These are phyloP conservation scores for Eremomyces bilateralis DNA, from an alignment of 495 filamentous ascomycete species.

Conservation along the genomic window DNA sequence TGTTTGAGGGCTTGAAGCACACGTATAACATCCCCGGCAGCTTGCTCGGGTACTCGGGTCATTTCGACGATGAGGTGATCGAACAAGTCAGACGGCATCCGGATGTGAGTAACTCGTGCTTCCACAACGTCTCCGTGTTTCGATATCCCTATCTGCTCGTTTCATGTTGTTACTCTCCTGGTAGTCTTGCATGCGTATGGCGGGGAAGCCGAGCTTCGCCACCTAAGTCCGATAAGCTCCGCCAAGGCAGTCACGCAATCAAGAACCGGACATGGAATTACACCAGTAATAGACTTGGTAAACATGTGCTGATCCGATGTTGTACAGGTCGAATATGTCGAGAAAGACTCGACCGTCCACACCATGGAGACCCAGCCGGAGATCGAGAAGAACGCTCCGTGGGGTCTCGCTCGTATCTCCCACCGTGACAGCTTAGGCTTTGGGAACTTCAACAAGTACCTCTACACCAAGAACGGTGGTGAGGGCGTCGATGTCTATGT, in stretches of 20 bases:
- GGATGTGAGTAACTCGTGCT: constrained; percentile 53
- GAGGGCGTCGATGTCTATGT: constrained; percentile 98
- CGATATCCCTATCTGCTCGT: too few species aligned
- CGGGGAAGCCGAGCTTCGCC: too few species aligned
- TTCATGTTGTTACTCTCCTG: too few species aligned
- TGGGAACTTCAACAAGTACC: constrained; percentile 92
- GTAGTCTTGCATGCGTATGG: too few species aligned
- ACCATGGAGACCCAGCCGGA: constrained; percentile 34
- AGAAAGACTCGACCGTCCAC: constrained; percentile 81
- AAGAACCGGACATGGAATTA: too few species aligned
- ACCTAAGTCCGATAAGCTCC: too few species aligned
- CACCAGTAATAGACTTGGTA: too few species aligned
- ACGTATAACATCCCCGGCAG: constrained; percentile 75
- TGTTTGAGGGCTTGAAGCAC: constrained; percentile 77
- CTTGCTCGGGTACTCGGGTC: constrained; percentile 79
- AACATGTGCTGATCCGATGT: constrained; percentile 1
- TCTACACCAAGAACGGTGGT: constrained; percentile 75
- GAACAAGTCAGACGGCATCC: constrained; percentile 89
- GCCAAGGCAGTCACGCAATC: too few species aligned
- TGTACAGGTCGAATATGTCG: constrained; percentile 78
- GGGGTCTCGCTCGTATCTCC: constrained; percentile 95
- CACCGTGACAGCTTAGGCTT: constrained; percentile 74
- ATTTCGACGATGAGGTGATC: constrained; percentile 84
- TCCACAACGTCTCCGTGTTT: too few species aligned
- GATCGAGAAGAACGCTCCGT: constrained; percentile 79